Evolutionary conservation across 768 basidiomycete genomes (phyloP), one percentile per base, ranked within the genome.

Genomic region (Mycena maculata): DNA sequence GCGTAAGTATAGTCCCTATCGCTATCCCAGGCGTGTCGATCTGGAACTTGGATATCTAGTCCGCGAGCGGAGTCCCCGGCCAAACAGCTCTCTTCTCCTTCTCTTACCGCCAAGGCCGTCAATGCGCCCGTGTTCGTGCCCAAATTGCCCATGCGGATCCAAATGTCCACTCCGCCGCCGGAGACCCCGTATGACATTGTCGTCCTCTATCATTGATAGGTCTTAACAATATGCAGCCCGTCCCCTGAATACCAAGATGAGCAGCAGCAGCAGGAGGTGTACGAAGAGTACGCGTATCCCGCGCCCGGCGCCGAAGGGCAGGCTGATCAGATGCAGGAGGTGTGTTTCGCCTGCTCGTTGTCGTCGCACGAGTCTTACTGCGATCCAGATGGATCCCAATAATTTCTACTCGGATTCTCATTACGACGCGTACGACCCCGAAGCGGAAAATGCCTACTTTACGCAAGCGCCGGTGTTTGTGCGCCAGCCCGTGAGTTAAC

Each of bases 111-210:
- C 47, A 87, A 91, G 68, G 91, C 92, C 4, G 86, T 93, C 59
- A 92, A 94, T 75, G 93, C 93, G 1, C 92, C 94, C 38, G 88
- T 95, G 45, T 95, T 95, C 67, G 88, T 95, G 23, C 93, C 94
- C 22, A 94, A 92, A 76, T 80, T 28, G 69, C 79, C 33, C 64
- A 74, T 63, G 69, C 77, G 72, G 78, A 27, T 76, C 81, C 38
- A 75, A 78, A 58, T 69, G 71, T 61, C 75, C 41, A 68, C 77
- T 1, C 71, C 78, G 25, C 74, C 77, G 12, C 75, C 77, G 55
- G 75, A 76, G 60, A 76, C 65, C 55, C 71, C 74, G 76, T 74
- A 65, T 65, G 75, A 50, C 44, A 8, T 59, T 45, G 7, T 48
- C 68, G 20, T 54, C 22, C 11, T 25, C 36, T 33, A 0, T n/a